Percentiles rank a stretch among this genome's conserved stretches.
phyloP scores from a whole-genome alignment of 495 filamentous ascomycete genomes.

The Neurospora discreta region DNA sequence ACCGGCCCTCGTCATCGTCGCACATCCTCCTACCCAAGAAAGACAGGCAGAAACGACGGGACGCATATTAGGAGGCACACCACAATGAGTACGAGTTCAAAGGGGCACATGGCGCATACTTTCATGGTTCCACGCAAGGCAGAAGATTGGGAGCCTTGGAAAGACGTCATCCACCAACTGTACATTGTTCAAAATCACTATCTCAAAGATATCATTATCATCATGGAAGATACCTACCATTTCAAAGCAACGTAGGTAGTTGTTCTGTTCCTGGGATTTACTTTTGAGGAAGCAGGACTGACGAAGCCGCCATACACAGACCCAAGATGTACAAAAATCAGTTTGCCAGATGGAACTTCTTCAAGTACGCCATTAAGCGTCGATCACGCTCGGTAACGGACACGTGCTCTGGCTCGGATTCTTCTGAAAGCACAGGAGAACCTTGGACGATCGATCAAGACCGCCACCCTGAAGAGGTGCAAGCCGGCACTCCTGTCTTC shows the following conservation, averaged over 20 bases:
- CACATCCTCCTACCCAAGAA: not conserved
- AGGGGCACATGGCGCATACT: not conserved
- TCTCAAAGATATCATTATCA: constrained; percentile 20
- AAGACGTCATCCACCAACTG: constrained; percentile 16
- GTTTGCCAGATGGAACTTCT: constrained; percentile 21
- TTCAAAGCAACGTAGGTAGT: constrained; percentile 19
- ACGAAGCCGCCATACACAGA: not conserved
- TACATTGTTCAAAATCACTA: constrained; percentile 24
- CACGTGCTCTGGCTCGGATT: not conserved
- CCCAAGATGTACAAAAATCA: constrained; percentile 28
- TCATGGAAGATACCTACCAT: constrained; percentile 19
- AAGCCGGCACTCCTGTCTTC: not conserved
- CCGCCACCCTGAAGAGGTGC: not conserved
- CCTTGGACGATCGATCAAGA: not conserved
- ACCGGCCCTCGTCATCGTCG: not conserved
- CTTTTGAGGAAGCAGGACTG: not conserved
- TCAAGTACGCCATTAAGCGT: constrained; percentile 22
- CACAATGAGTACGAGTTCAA: not conserved
- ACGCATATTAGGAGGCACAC: not conserved
- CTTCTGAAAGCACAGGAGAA: not conserved
- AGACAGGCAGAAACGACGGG: not conserved
- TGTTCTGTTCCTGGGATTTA: not conserved
- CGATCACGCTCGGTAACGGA: constrained; percentile 6
- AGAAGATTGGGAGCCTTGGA: constrained; percentile 24
- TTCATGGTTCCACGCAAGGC: constrained; percentile 13